Evolutionary conservation across 2,329 filamentous ascomycete species (phyloP).

Genomic region (Colletotrichum neosansevieriae): DNA sequence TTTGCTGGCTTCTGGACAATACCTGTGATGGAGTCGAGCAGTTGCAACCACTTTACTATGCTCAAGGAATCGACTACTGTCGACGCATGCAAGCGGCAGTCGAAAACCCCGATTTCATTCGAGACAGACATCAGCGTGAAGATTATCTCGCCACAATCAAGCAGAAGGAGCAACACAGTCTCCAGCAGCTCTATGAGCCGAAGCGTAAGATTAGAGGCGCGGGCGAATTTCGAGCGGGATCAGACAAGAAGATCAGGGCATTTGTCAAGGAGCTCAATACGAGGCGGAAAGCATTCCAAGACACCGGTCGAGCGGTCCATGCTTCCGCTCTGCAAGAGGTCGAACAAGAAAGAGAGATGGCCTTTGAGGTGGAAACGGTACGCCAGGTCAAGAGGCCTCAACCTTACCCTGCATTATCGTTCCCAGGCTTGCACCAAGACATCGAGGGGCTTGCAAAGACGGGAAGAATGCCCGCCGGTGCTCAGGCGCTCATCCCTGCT

Average conservation of each 20-base stretch:
- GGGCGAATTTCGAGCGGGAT: constrained; percentile 40
- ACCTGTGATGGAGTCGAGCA: constrained; percentile 72
- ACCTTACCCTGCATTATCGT: constrained; percentile 53
- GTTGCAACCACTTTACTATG: constrained; percentile 67
- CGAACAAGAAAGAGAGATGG: constrained; percentile 70
- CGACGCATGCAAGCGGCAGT: constrained; percentile 62
- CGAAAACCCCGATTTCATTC: constrained; percentile 56
- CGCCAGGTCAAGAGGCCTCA: constrained; percentile 64
- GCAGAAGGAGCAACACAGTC: constrained; percentile 66
- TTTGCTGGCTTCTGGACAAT: constrained; percentile 71
- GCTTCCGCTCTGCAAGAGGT: constrained; percentile 70
- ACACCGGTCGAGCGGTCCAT: constrained; percentile 57
- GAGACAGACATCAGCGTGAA: constrained; percentile 48
- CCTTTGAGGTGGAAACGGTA: constrained; percentile 68
- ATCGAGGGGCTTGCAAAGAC: constrained; percentile 59
- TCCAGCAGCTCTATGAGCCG: constrained; percentile 68
- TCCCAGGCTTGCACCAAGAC: constrained; percentile 60
- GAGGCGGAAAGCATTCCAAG: constrained; percentile 47
- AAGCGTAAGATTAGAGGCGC: constrained; percentile 39
- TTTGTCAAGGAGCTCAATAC: constrained; percentile 50
- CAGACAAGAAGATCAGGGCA: constrained; percentile 41
- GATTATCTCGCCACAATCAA: constrained; percentile 56
- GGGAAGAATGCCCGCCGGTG: constrained; percentile 55
- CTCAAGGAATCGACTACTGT: constrained; percentile 73
- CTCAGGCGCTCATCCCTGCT: constrained; percentile 54